Evolutionary conservation across 805 yeast genomes (phyloP), one percentile per base, ranked within the genome.

Genomic region (Kodamaea kakaduensis): DNA sequence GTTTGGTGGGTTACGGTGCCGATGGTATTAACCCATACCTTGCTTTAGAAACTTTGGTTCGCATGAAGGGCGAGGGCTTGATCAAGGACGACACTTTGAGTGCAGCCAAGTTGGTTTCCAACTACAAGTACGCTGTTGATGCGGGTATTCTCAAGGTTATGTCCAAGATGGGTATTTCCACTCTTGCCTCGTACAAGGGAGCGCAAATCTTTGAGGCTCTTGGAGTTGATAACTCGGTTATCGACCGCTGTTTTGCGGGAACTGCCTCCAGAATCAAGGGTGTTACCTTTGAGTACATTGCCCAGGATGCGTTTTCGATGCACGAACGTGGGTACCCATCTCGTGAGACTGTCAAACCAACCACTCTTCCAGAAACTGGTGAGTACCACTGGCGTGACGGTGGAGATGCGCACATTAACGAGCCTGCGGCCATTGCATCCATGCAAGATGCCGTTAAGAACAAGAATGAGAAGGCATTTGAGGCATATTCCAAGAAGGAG

Each of bases 91-190:
- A 67, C 22, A 71, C 71, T 20, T 58, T 84, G 36, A 54, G 79
- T 12, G 78, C 79, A 44, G 76, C 74, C 20, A 56, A 75, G 47
- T 72, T 88, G 41, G 62, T 89, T 43, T 70, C 70, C 34, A 90
- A 90, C 69, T 90, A 87, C 67, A 84, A 82, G 56, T 72, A 78
- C 47, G 82, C 97, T 9, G 72, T 85, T 41, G 95, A 90, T 56
- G 83, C 87, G 37, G 97, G 97, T 64, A 82, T 90, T 50, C 69
- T 87, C 51, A 90, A 93, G 70, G 97, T 93, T 41, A 90, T 90
- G 98, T 87, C 97, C 23, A 90, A 93, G 73, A 93, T 90, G 97
- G 98, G 98, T 72, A 93, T 90, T 51, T 89, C 97, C 20, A 93
- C 98, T 19, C 71, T 90, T 58, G 96, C 97, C 9, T 86, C 96